Base-by-base conservation (phyloP, 352 stramenopile species). In the Pilasporangium apinafurcum region DNA sequence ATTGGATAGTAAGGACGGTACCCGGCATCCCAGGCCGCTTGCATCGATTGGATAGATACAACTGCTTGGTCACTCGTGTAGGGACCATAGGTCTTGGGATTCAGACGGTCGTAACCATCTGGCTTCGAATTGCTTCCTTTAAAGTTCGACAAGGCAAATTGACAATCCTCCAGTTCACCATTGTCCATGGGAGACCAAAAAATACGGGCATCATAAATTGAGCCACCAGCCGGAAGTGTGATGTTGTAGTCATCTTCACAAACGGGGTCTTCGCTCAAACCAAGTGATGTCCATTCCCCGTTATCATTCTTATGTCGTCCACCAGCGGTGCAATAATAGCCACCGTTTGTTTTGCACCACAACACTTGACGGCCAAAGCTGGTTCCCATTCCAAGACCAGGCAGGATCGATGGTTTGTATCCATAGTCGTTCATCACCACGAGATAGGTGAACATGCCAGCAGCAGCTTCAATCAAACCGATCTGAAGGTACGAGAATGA, bases 361-460 rank as follows among this genome's bases (percentile, higher is more conserved):
- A 92, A 34, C 17, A 74, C 61, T 47, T 94, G 73, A 22, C 80
- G 59, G 1, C 77, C 79, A 35, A 70, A 95, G 41, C 72, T 74
- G 26, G 77, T 70, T 20, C 56, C 56, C 27, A 65, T 38, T 12
- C 79, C 79, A 10, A 86, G 54, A 7, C 65, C 75, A 9, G 73
- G 48, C 6, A 95, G 57, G 26, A 82, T 68, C 3, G 61, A 47
- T 5, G 80, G 72, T 5, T 67, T 47, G 56, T 85, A 97, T 0
- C 88, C 88, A 51, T 86, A 96, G 53, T 94, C 79, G 54, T 95
- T 92, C 48, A 96, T 54, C 8, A 96, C 81, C 1, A 79, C 53
- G n/a, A 95, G 45, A 59, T 86, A 97, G 7, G 82, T 80, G 51
- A 93, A 94, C 70, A 95, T 95, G 1, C 85, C 88, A 1, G 79